These are phyloP conservation scores for Scedosporium boydii DNA, from an alignment of 2,329 filamentous ascomycete species.

Conservation along the genomic window DNA sequence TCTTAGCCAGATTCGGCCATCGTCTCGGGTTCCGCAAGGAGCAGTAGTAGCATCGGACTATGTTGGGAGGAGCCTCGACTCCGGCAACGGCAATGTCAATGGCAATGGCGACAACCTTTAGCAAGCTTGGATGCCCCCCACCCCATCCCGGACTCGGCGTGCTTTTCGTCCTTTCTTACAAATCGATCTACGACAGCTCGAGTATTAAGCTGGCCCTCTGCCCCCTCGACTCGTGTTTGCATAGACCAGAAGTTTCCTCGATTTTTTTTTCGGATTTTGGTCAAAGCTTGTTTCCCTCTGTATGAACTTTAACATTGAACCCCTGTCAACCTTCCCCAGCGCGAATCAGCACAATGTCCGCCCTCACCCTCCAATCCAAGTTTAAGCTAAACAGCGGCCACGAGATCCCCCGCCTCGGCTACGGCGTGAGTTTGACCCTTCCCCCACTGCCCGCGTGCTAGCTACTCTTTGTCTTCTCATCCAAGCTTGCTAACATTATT, in stretches of 20 bases:
- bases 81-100: not conserved
- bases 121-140: not conserved
- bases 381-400: constrained; percentile 46
- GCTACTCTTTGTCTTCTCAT: not conserved
- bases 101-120: not conserved
- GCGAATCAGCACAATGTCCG: constrained; percentile 29
- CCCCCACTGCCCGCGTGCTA: not conserved
- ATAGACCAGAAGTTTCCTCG: not conserved
- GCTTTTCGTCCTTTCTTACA: not conserved
- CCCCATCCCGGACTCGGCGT: not conserved
- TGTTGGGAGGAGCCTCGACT: not conserved
- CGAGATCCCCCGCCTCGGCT: constrained; percentile 42
- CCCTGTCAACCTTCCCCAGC: no score
- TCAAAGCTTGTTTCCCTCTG: not conserved
- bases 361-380: constrained; percentile 35
- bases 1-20: not conserved
- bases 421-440: constrained; percentile 33
- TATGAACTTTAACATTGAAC: no score
- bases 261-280: not conserved
- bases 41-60: not conserved
- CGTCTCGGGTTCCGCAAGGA: no score
- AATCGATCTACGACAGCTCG: not conserved
- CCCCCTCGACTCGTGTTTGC: not conserved
- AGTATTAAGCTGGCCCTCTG: not conserved
- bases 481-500: constrained; percentile 6